Base-by-base conservation (phyloP, 805 yeast species). In the Yamadazyma akitaensis region DNA sequence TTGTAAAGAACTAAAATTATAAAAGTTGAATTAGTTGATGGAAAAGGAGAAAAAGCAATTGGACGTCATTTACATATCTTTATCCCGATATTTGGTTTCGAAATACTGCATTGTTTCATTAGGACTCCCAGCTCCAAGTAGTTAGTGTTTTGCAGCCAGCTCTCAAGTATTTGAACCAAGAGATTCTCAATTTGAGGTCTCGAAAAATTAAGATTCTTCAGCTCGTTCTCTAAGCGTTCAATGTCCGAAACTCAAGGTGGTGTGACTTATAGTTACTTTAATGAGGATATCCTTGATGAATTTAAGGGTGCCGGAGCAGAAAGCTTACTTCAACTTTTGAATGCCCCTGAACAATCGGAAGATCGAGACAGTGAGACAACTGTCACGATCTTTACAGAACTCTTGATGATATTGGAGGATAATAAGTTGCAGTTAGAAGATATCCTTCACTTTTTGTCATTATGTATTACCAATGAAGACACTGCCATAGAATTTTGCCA, bases 401-500 rank as follows among this genome's bases (percentile, higher is more conserved):
- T 52, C 5, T 24, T 52, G n/a, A 36, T 52, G 51, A 46, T 26
- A 5, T 36, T 46, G 11, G 40, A 49, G 10, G 48, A 49, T 11
- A 47, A 35, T 2, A 28, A 21, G 10, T 18, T 49, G 13, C 40
- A 40, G 9, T 33, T 30, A 12, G 37, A 42, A 10, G 17, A 42
- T 12, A 17, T 49, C 16, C 12, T 40, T 12, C 17, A 39, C 6
- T 47, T 47, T 64, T 67, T 43, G 51, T 51, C 59, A 14, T 25
- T 53, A 2, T 60, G 64, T 18, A 64, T 71, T 41, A 63, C 56
- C 21, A 61, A 58, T 26, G 74, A 68, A 38, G 53, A 53, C 10
- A 43, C 53, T 3, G 75, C 76, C 13, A 54, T 59, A 9, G 49
- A 56, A 2, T 70, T 72, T 44, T 70, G 74, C 45, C 71, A 66